These are phyloP conservation scores for Torulaspora delbrueckii DNA, from an alignment of 805 yeast species.

Conservation along the genomic window DNA sequence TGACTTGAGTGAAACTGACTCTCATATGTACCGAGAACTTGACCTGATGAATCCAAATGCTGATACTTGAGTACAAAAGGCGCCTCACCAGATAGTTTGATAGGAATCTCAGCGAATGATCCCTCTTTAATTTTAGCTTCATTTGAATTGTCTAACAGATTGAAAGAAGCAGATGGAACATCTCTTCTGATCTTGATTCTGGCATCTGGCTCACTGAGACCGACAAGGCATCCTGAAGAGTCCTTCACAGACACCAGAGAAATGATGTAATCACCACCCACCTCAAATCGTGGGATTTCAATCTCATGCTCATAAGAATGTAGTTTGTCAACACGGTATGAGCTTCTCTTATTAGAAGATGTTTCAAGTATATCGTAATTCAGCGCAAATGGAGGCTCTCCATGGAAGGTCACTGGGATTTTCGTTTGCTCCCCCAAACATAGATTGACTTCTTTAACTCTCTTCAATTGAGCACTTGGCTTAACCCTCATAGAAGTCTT, in stretches of 20 bases:
- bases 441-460: slow-evolving; percentile 26
- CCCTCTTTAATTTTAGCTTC: slow-evolving; percentile 55
- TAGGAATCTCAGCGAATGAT: slow-evolving; percentile 51
- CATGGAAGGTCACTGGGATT: slow-evolving; percentile 60
- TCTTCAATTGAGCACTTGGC: slow-evolving; percentile 48
- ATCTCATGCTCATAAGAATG: slow-evolving; percentile 38
- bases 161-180: slow-evolving; percentile 54
- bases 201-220: slow-evolving; percentile 57
- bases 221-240: slow-evolving; percentile 73
- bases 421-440: slow-evolving; percentile 46
- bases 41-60: slow-evolving; percentile 30
- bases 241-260: slow-evolving; percentile 65
- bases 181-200: slow-evolving; percentile 64
- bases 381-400: slow-evolving; percentile 74
- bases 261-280: slow-evolving; percentile 72
- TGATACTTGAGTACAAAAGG: slow-evolving; percentile 44
- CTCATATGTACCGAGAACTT: slow-evolving; percentile 23
- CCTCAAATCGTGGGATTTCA: slow-evolving; percentile 48
- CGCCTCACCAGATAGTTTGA: slow-evolving; percentile 52
- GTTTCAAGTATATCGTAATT: slow-evolving; percentile 63
- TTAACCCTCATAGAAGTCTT: slow-evolving; percentile 67
- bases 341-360: slow-evolving; percentile 44
- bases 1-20: slow-evolving; percentile 24
- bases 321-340: slow-evolving; percentile 42
- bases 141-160: slow-evolving; percentile 35